Evolutionary conservation across 2,329 filamentous ascomycete genomes (phyloP), one percentile per base, ranked within the genome.

Genomic region (Fusarium lateritium): DNA sequence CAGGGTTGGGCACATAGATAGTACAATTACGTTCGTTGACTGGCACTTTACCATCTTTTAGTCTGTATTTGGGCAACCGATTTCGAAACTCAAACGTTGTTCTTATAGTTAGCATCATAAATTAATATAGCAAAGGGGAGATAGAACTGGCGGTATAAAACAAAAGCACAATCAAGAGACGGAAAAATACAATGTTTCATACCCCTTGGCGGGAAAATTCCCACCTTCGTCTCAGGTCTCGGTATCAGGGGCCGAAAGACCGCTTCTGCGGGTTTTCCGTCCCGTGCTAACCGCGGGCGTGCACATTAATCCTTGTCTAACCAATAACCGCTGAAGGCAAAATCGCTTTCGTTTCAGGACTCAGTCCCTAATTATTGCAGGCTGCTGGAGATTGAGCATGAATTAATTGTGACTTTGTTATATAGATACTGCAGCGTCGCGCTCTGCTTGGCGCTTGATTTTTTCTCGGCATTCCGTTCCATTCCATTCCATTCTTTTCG

Each of bases 161-260:
- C 8, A 38, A 38, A 19, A 36, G 33, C 13, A 2, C 33, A 36
- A 10, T 31, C 15, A 39, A 19, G 13, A 52, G 64, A 33, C 65
- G 65, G 65, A 68, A 50, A 68, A 68, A 50, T 69, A 15, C 5
- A 17, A 19, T 56, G 65, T 69, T 69, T 69, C 65, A 69, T n/a
- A 66, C 61, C 65, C 65, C 39, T 56, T 26, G 33, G 51, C 61
- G 65, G 65, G 50, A 62, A 56, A 69, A 66, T 56, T 56, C 22
- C 62, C 47, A 15, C 19, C 17, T 13, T 26, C 26, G 64, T 67
- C 52, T 67, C 56, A 67, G 64, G 64, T 63, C 53, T 26, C 38
- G 28, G 24, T n/a, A 28, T 42, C 60, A 42, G 53, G 24, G 14
- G 59, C 59, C 61, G 59, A 64, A 51, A 57, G 47, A 59, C 44